These are phyloP conservation scores for Heteromeles arbutifolia DNA, from an alignment of 306 rosid species.

Conservation along the genomic window DNA sequence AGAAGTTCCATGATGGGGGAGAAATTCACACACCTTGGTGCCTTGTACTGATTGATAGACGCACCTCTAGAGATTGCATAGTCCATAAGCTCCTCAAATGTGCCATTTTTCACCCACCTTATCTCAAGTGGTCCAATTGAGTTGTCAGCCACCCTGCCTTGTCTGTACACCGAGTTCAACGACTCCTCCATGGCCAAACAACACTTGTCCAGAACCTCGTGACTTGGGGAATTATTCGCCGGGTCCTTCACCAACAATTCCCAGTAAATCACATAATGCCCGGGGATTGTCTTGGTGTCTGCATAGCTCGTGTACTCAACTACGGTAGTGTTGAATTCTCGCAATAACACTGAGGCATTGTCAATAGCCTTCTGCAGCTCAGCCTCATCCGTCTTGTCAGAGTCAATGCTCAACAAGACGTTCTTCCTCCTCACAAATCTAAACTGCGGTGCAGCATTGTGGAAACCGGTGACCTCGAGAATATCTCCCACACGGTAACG, in stretches of 20 bases:
- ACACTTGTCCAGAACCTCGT: slow-evolving; percentile 43
- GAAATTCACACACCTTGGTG: slow-evolving; percentile 81
- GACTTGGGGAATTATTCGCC: slow-evolving; percentile 27
- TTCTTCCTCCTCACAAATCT: slow-evolving; percentile 74
- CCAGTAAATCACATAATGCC: slow-evolving; percentile 94
- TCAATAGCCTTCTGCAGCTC: slow-evolving; percentile 72
- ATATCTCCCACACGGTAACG: slow-evolving; percentile 90
- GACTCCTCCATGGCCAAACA: slow-evolving; percentile 77
- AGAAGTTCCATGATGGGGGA: slow-evolving; percentile 80
- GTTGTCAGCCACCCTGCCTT: slow-evolving; percentile 71
- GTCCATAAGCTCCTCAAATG: slow-evolving; percentile 93
- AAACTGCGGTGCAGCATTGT: slow-evolving; percentile 65
- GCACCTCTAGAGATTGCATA: slow-evolving; percentile 92
- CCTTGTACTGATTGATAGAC: slow-evolving; percentile 87
- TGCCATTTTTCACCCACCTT: slow-evolving; percentile 76
- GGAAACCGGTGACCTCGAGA: slow-evolving; percentile 65
- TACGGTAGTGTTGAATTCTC: slow-evolving; percentile 52
- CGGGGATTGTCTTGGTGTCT: slow-evolving; percentile 60
- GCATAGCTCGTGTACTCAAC: slow-evolving; percentile 86
- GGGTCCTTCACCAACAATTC: slow-evolving; percentile 60
- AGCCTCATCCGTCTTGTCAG: slow-evolving; percentile 80
- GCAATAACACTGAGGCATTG: slow-evolving; percentile 38
- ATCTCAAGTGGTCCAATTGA: slow-evolving; percentile 91
- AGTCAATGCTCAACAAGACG: slow-evolving; percentile 71
- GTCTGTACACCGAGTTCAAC: slow-evolving; percentile 80